These are phyloP conservation scores for Apiospora phragmitis DNA, from an alignment of 2,329 filamentous ascomycete genomes.

Conservation along the genomic window DNA sequence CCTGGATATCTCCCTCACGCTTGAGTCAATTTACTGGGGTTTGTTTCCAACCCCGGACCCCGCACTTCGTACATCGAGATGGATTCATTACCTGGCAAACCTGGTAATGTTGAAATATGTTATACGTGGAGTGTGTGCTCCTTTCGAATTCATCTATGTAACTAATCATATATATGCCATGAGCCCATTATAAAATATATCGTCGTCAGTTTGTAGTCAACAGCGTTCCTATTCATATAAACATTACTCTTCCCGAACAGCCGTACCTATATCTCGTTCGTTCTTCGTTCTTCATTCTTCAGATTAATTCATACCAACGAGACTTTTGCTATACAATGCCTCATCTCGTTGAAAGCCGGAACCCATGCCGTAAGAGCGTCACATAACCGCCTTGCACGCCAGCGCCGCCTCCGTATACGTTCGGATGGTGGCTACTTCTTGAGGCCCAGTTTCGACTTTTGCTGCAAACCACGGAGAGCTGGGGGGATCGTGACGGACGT, in stretches of 20 bases:
- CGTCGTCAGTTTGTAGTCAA: background rate
- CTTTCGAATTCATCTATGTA: background rate
- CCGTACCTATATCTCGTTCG: background rate
- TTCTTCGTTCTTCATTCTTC: background rate
- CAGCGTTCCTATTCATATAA: background rate
- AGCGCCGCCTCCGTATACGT: background rate
- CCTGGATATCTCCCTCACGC: background rate
- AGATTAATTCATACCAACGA: background rate
- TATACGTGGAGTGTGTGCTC: background rate
- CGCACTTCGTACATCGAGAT: background rate
- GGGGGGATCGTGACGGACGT: conserved; percentile 8
- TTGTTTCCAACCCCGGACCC: background rate
- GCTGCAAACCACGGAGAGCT: background rate
- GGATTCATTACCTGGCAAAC: background rate
- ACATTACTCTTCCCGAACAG: background rate
- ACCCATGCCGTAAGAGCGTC: background rate
- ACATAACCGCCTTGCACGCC: background rate
- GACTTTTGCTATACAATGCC: background rate
- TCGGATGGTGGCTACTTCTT: background rate
- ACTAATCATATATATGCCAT: background rate
- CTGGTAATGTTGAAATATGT: too few species aligned
- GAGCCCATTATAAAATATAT: background rate
- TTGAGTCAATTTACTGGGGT: background rate
- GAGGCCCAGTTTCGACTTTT: background rate
- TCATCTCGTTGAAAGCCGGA: background rate